Evolutionary conservation across 768 basidiomycete genomes (phyloP).

Genomic region (Suillus subalutaceus): DNA sequence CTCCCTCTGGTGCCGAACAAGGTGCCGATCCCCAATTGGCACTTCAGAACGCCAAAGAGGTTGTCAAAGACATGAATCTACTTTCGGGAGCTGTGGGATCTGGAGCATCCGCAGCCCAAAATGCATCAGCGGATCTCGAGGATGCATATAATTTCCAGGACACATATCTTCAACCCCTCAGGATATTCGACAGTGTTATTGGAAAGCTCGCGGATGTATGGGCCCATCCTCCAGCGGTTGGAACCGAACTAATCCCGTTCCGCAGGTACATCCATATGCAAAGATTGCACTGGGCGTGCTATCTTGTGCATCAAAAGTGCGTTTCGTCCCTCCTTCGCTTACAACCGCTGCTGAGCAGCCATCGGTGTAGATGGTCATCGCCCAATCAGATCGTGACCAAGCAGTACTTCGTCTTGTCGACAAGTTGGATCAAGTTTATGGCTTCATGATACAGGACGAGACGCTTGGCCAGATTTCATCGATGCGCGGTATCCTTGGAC

Average conservation of each 20-base stretch:
- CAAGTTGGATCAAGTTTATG: conserved; percentile 3
- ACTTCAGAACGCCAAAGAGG: too few species aligned
- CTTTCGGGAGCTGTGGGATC: too few species aligned
- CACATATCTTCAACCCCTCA: too few species aligned
- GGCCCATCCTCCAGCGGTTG: not conserved
- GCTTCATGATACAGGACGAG: conserved; percentile 4
- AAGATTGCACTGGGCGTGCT: conserved; percentile 2
- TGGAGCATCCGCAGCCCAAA: too few species aligned
- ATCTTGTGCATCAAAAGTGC: not conserved
- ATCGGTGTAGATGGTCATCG: not conserved
- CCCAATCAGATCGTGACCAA: conserved; percentile 5
- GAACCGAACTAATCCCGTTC: not conserved
- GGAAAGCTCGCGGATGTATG: not conserved
- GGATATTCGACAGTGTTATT: not conserved
- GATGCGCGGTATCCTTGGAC: too few species aligned
- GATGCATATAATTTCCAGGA: too few species aligned
- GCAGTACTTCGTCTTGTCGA: conserved; percentile 1
- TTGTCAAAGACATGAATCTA: fast-evolving
- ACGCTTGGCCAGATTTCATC: not conserved
- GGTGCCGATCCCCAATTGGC: too few species aligned
- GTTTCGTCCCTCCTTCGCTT: too few species aligned
- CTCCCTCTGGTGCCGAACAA: not conserved
- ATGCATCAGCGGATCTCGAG: too few species aligned
- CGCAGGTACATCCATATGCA: conserved; percentile 10
- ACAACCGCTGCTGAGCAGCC: too few species aligned